These are phyloP conservation scores for Mycena rosella DNA, from an alignment of 768 basidiomycete species.

Conservation along the genomic window DNA sequence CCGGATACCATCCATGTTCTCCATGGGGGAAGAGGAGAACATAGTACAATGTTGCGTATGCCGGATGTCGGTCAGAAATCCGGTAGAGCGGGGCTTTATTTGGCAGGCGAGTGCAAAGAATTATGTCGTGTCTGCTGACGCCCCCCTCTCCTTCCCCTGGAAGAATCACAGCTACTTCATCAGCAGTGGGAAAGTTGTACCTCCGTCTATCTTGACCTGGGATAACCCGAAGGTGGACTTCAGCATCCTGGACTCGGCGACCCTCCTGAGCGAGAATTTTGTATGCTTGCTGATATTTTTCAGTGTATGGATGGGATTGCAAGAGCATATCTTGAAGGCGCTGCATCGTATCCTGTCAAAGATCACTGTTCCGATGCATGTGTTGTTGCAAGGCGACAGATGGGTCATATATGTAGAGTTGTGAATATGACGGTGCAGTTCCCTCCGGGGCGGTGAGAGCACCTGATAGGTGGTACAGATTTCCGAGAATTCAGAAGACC, in stretches of 20 bases:
- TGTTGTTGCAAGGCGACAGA: not conserved
- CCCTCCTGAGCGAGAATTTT: not conserved
- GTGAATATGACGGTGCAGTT: not conserved
- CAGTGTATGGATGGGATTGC: not conserved
- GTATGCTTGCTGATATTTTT: not conserved
- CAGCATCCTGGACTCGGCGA: not conserved
- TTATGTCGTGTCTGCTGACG: conserved; percentile 40
- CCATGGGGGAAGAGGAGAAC: conserved; percentile 51
- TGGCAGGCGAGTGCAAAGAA: conserved; percentile 32
- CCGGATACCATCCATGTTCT: conserved; percentile 46
- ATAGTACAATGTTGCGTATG: conserved; percentile 51
- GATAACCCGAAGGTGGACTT: not conserved
- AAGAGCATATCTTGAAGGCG: not conserved
- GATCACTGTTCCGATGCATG: not conserved
- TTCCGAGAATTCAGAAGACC: not conserved
- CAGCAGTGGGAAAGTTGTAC: conserved; percentile 51
- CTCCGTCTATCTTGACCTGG: conserved; percentile 42
- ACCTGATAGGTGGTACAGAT: not conserved
- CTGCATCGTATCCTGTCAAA: not conserved
- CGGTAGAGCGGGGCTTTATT: conserved; percentile 33
- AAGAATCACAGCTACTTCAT: conserved; percentile 27
- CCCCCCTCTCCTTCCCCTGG: conserved; percentile 47
- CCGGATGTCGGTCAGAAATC: conserved; percentile 45
- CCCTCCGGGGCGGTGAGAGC: not conserved
- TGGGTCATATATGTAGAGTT: not conserved